A percentile compares a stretch with the other conserved stretches of the same genome.
These are phyloP conservation scores for Crithidia acanthocephali DNA, from an alignment of 208 protist genomes.

Conservation along the genomic window DNA sequence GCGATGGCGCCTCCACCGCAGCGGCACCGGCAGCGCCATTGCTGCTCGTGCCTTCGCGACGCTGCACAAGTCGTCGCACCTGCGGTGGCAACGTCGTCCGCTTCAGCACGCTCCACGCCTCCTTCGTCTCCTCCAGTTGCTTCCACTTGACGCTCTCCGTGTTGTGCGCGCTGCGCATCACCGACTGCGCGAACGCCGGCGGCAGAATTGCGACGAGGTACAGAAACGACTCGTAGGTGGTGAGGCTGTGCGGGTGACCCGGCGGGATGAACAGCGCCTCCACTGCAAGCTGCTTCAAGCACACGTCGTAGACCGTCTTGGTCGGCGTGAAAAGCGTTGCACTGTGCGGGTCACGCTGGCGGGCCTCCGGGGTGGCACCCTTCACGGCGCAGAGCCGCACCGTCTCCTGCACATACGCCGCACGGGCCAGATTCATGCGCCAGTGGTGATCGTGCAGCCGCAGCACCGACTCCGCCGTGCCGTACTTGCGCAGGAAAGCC, in stretches of 20 bases:
- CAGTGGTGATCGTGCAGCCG: conserved; percentile 63
- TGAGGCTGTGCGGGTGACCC: conserved; percentile 54
- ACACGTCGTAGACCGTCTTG: conserved; percentile 56
- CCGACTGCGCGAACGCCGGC: conserved; percentile 16
- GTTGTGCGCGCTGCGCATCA: conserved; percentile 28
- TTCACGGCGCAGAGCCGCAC: conserved; percentile 52
- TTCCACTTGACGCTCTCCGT: conserved; percentile 42
- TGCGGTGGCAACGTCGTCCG: conserved; percentile 37
- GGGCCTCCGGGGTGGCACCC: conserved; percentile 49
- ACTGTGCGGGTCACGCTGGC: conserved; percentile 34
- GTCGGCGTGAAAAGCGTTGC: conserved; percentile 45
- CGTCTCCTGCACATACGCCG: conserved; percentile 59
- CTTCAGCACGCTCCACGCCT: conserved; percentile 52
- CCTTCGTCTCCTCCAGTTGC: conserved; percentile 42
- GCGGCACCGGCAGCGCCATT: not conserved
- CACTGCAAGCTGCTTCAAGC: conserved; percentile 52
- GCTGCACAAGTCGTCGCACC: conserved; percentile 12
- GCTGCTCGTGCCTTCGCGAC: not conserved
- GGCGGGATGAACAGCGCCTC: conserved; percentile 50
- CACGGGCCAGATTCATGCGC: conserved; percentile 51
- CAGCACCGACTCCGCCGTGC: conserved; percentile 34
- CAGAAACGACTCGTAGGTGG: conserved; percentile 53
- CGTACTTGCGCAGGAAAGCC: conserved; percentile 56
- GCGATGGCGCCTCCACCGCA: not conserved
- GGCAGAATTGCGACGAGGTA: conserved; percentile 46